A percentile compares a stretch with the other conserved stretches of the same genome.
Conservation (phyloP, 2,329 filamentous ascomycete species). For the Cladophialophora immunda region DNA sequence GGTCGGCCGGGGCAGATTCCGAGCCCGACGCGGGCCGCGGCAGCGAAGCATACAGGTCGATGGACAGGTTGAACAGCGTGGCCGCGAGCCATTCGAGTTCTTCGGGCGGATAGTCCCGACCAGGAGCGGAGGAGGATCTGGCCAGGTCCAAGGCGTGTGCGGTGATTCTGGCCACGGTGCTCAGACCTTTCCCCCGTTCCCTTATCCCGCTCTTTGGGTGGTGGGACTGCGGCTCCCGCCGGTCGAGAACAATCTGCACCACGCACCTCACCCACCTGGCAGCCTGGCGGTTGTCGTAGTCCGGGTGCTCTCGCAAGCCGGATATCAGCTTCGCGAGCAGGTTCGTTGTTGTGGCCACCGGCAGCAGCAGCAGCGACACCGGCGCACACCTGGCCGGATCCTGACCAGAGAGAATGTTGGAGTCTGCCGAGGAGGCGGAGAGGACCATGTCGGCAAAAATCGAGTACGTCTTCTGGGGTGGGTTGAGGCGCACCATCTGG, state of each 20-base stretch:
- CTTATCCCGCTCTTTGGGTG: neutral
- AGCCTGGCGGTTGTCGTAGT: slow-evolving; percentile 67
- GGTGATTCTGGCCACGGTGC: slow-evolving; percentile 47
- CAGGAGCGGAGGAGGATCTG: slow-evolving; percentile 38
- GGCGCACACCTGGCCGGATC: neutral
- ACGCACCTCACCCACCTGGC: slow-evolving; percentile 82
- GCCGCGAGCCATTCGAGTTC: slow-evolving; percentile 68
- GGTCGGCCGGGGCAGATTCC: neutral
- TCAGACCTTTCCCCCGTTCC: slow-evolving; percentile 33
- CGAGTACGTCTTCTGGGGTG: slow-evolving; percentile 61
- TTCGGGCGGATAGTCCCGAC: slow-evolving; percentile 58
- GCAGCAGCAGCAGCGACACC: too few species aligned
- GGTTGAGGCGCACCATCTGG: slow-evolving; percentile 41
- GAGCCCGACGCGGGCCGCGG: neutral
- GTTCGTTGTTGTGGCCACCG: slow-evolving; percentile 26
- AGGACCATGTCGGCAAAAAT: slow-evolving; percentile 73
- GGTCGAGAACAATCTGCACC: slow-evolving; percentile 71
- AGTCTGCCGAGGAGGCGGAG: slow-evolving; percentile 16
- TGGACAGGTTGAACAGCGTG: slow-evolving; percentile 63
- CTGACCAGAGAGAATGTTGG: too few species aligned
- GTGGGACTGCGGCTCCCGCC: slow-evolving; percentile 41
- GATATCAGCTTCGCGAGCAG: slow-evolving; percentile 71
- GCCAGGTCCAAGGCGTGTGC: slow-evolving; percentile 46
- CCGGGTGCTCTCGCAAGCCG: slow-evolving; percentile 66
- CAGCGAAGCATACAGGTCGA: slow-evolving; percentile 57